These are phyloP conservation scores for Wickerhamiella australiensis DNA, from an alignment of 805 yeast genomes.

Conservation along the genomic window DNA sequence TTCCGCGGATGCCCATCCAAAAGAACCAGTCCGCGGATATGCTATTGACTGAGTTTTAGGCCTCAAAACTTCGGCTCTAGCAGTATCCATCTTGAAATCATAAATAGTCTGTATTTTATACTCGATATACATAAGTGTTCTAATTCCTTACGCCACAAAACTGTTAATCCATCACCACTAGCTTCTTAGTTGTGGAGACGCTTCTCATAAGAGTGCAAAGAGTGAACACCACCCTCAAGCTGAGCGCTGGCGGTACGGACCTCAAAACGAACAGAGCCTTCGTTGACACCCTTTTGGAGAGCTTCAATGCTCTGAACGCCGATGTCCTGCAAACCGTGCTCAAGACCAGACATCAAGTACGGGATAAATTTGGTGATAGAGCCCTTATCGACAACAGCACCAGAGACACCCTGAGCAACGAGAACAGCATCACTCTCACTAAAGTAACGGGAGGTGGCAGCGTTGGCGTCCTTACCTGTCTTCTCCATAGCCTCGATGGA, in stretches of 20 bases:
- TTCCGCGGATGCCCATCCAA: no score
- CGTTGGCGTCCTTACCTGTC: constrained; percentile 80
- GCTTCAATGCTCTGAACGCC: constrained; percentile 60
- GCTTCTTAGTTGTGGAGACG: constrained; percentile 67
- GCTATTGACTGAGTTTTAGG: no score
- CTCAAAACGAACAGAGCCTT: constrained; percentile 80
- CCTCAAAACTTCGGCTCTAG: no score
- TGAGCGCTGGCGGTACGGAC: constrained; percentile 98
- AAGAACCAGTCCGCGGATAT: no score
- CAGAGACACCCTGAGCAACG: constrained; percentile 98
- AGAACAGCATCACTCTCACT: constrained; percentile 90
- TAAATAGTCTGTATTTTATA: neutral
- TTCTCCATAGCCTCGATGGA: constrained; percentile 97
- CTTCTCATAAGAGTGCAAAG: constrained; percentile 94
- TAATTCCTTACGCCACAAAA: neutral
- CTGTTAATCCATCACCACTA: neutral
- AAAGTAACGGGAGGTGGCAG: constrained; percentile 96
- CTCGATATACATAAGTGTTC: no score
- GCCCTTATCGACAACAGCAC: constrained; percentile 94
- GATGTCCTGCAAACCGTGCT: constrained; percentile 97
- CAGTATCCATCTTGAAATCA: no score
- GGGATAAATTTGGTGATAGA: constrained; percentile 89
- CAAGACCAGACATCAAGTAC: constrained; percentile 86
- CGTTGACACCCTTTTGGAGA: constrained; percentile 51
- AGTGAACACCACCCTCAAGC: constrained; percentile 96